Evolutionary conservation across 495 filamentous ascomycete genomes (phyloP).

Genomic region (Aspergillus campestris): DNA sequence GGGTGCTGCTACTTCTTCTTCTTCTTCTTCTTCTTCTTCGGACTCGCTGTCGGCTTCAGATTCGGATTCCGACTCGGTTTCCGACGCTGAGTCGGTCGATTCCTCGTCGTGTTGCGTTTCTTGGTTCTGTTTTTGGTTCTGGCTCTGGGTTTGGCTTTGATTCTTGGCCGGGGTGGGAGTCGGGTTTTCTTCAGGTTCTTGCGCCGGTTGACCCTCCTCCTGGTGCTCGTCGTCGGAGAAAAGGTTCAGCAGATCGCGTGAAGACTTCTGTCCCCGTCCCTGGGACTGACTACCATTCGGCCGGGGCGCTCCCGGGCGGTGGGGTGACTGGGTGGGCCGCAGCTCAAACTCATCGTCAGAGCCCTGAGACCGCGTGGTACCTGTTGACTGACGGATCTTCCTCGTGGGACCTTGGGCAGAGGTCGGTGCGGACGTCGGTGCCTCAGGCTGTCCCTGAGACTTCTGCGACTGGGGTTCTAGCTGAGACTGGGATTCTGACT

Average conservation of each 20-base stretch:
- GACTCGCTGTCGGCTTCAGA: conserved; percentile 2
- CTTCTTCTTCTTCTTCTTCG: not conserved
- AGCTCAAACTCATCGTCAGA: too few species aligned
- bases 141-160: not conserved
- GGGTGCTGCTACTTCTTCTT: not conserved
- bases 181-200: not conserved
- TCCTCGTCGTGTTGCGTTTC: not conserved
- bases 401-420: too few species aligned
- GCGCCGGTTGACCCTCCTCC: not conserved
- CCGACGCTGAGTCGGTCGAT: not conserved
- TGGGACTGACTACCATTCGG: not conserved
- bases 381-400: too few species aligned
- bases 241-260: not conserved
- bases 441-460: not conserved
- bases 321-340: too few species aligned
- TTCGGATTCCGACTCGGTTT: not conserved
- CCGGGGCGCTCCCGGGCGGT: too few species aligned
- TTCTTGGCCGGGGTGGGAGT: not conserved
- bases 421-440: not conserved
- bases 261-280: not conserved
- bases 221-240: not conserved
- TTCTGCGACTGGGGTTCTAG: not conserved
- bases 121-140: not conserved
- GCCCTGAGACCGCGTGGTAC: too few species aligned
- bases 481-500: not conserved